Base-by-base conservation (phyloP, 2,329 filamentous ascomycete genomes). In the Beauveria rudraprayagi region DNA sequence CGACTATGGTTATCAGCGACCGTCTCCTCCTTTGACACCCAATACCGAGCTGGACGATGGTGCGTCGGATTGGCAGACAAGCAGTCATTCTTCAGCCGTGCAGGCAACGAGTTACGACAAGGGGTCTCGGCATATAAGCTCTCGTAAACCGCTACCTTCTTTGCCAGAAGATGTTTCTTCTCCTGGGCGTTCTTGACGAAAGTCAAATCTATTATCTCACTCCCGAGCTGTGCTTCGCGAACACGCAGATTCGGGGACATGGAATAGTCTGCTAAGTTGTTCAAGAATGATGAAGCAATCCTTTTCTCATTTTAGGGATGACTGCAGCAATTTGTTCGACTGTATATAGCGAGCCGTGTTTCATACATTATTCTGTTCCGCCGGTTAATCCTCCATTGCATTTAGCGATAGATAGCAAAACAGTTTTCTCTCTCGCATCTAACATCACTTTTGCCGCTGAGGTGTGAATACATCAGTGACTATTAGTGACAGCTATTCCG, bases 81-180 rank as follows among this genome's bases (percentile, higher is more conserved):
- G 17, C 34, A 34, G 67, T n/a, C 66, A 65, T 44, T 50, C 62
- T 22, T 53, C 66, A 19, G 63, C 63, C 8, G 64, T 65, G 17
- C 66, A 47, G 28, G 40, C 43, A 41, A 60, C 50, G 26, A 34
- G 9, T n/a, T 50, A 26, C n/a, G 61, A 51, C 47, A 57, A 22
- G n/a, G 51, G 26, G 55, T 58, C 44, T 40, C 66, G 66, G 34
- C 66, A 67, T 7, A 65, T 61, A 10, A 69, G 66, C 26, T 65
- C 70, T 14, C 72, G 76, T 43, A 80, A 80, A 62, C 77, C 77
- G 3, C 67, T 80, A 2, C 78, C 75, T 54, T 74, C 75, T 26
- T 67, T 78, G 46, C 77, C 76, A 3, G 72, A 76, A 64, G 71
- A 77, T 61, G 68, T 70, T 28, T 65, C 60, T 16, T 64, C 63